Percentiles rank a stretch among this genome's conserved stretches.
phyloP scores from a whole-genome alignment of 331 rosid species.

The Rhamnella rubrinervis region DNA sequence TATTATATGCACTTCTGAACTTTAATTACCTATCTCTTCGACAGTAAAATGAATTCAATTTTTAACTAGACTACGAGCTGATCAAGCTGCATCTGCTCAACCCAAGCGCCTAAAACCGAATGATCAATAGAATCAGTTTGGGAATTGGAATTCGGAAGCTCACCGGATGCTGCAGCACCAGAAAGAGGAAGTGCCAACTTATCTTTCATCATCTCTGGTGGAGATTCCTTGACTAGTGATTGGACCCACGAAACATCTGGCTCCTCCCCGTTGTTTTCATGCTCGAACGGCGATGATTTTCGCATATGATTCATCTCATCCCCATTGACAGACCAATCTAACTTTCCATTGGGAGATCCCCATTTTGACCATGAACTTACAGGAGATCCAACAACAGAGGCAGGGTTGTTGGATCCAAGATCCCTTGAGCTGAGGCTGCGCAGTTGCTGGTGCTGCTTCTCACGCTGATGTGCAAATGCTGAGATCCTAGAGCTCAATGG shows the following conservation, averaged over 20 bases:
- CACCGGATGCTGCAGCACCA: slow-evolving; percentile 51
- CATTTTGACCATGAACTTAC: slow-evolving; percentile 66
- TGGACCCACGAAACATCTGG: slow-evolving; percentile 92
- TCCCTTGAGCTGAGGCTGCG: slow-evolving; percentile 71
- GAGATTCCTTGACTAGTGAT: slow-evolving; percentile 80
- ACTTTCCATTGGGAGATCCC: slow-evolving; percentile 71
- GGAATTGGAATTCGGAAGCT: slow-evolving; percentile 47
- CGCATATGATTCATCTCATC: slow-evolving; percentile 41
- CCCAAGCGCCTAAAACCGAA: slow-evolving; percentile 76
- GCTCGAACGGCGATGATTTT: slow-evolving; percentile 65
- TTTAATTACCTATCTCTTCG: slow-evolving; percentile 32
- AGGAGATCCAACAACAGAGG: slow-evolving; percentile 61
- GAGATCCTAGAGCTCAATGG: slow-evolving; percentile 57
- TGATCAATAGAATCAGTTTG: slow-evolving; percentile 61
- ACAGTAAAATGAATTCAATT: slow-evolving; percentile 33
- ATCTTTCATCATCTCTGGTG: slow-evolving; percentile 64
- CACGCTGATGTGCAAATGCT: slow-evolving; percentile 54
- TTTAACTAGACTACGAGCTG: slow-evolving; percentile 53
- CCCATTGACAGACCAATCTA: slow-evolving; percentile 62
- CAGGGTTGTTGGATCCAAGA: slow-evolving; percentile 45
- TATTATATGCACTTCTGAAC: slow-evolving; percentile 32
- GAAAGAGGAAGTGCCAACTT: slow-evolving; percentile 36
- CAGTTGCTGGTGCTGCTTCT: slow-evolving; percentile 50
- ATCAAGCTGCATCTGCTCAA: slow-evolving; percentile 90
- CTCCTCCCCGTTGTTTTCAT: slow-evolving; percentile 67